These are phyloP conservation scores for Asterochloris sp. DNA, from an alignment of 139 green algal species.

Conservation along the genomic window DNA sequence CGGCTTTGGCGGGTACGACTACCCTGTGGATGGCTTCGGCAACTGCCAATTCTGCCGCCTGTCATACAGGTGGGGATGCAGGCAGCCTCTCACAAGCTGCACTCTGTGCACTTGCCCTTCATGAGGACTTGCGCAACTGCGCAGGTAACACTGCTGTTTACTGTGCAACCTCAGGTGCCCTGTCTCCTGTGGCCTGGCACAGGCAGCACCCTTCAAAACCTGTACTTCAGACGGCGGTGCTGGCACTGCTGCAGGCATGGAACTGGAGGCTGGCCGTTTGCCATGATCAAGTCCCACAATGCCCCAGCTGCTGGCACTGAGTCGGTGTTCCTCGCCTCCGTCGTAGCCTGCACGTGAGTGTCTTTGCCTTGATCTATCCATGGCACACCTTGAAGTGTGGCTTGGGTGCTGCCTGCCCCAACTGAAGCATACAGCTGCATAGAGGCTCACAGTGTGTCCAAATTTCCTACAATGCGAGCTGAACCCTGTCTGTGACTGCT, in stretches of 20 bases:
- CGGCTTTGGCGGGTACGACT: slow-evolving; percentile 67
- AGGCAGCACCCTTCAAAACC: too few relatives aligned
- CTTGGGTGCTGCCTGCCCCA: background rate
- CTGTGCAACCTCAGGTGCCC: too few relatives aligned
- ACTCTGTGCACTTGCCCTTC: too few relatives aligned
- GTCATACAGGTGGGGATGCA: slow-evolving; percentile 24
- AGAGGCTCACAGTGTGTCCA: background rate
- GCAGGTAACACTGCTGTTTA: too few relatives aligned
- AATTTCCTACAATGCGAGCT: background rate
- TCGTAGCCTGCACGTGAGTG: slow-evolving; percentile 68
- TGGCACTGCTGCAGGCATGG: too few relatives aligned
- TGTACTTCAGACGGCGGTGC: too few relatives aligned
- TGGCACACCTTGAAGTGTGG: too few relatives aligned
- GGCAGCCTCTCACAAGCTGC: too few relatives aligned
- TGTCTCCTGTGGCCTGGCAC: too few relatives aligned
- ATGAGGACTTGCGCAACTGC: too few relatives aligned
- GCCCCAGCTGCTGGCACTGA: slow-evolving; percentile 61
- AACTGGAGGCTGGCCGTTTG: slow-evolving; percentile 28
- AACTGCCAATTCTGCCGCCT: slow-evolving; percentile 56
- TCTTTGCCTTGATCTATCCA: background rate
- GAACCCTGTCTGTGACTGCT: background rate
- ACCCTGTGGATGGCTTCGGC: slow-evolving; percentile 33
- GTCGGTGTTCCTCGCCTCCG: slow-evolving; percentile 47
- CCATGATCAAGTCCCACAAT: slow-evolving; percentile 33
- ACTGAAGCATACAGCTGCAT: background rate